phyloP scores from a whole-genome alignment of 1,139 yeast genomes.

The Kodamaea anthophila region DNA sequence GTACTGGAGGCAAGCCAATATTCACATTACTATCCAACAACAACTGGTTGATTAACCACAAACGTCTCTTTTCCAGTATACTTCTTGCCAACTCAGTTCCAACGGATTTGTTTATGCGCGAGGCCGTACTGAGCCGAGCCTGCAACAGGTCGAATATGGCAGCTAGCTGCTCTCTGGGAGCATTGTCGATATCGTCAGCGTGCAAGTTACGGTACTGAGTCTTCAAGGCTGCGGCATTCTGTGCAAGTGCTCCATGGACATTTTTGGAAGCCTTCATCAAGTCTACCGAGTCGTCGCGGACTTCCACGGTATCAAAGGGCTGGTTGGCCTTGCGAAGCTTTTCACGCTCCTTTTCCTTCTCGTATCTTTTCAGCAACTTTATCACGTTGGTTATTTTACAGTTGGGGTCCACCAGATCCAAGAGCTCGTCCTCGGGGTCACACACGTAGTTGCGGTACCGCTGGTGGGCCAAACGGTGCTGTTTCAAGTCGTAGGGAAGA shows the following conservation, averaged over 20 bases:
- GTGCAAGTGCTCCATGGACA: constrained; percentile 5
- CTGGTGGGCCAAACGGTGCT: constrained; percentile 27
- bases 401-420: constrained; percentile 7
- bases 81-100: constrained; percentile 33
- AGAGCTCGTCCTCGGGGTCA: constrained; percentile 6
- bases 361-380: constrained; percentile 12
- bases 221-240: constrained; percentile 3
- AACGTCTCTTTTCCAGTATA: constrained; percentile 32
- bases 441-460: constrained; percentile 24
- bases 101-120: constrained; percentile 43
- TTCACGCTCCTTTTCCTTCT: constrained; percentile 8
- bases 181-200: constrained; percentile 12
- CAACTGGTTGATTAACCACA: constrained; percentile 55
- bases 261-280: constrained; percentile 4
- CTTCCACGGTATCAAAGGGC: constrained; percentile 5
- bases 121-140: constrained; percentile 34
- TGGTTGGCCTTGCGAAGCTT: constrained; percentile 7
- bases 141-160: constrained; percentile 15
- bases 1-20: constrained; percentile 30
- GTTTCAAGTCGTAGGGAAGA: constrained; percentile 31
- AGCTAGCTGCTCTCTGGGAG: constrained; percentile 17
- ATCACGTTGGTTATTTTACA: constrained; percentile 9
- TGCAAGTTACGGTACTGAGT: constrained; percentile 3
- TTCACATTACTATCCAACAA: constrained; percentile 46
- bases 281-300: constrained; percentile 7